Base-by-base conservation (phyloP, 768 basidiomycete species). In the Hericium erinaceus region DNA sequence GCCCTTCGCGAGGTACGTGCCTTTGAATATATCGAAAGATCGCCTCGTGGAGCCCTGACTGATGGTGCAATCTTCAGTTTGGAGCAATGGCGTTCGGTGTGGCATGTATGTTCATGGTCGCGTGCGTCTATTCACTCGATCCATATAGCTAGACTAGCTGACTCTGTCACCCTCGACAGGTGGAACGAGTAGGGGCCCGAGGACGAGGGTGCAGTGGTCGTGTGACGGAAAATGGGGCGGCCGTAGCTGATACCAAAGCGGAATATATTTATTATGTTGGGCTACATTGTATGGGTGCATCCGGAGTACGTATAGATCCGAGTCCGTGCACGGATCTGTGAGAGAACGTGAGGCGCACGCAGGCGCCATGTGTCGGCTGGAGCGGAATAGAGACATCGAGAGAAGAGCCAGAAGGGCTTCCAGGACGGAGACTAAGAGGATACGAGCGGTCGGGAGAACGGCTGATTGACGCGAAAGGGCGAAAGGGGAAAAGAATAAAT, bases 31-130 rank as follows among this genome's bases (percentile, higher is more conserved):
- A 22, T 18, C 44, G 20, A 12, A 41, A 39, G 44, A 15, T 20
- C 16, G 55, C 51, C 24, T 13, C 50, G 26, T 48, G 26, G 26
- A 41, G 49, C 40, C 16, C 33, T 48, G 40, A 24, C 57, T 50
- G 52, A 54, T 58, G 60, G 64, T 59, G 61, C 26, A 39, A 37
- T 60, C 65, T 54, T 48, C 70, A 95, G 92, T 94, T 95, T 73
- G 86, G 78, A 58, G 92, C 92, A 58, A 95, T 95, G 92, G 82
- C 82, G 51, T 80, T 95, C 69, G 92, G 92, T 33, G 92, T 95
- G 63, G 69, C 80, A 67, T 94, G 92, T 76, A 95, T 95, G 92
- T 86, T 92, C 70, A 69, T 89, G 67, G 90, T 92, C 69, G 90
- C 90, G 88, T 92, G 80, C 83, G 89, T 81, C 62, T 53, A 33